Conservation (phyloP, 1,139 yeast genomes). For the Hansenula sp. region DNA sequence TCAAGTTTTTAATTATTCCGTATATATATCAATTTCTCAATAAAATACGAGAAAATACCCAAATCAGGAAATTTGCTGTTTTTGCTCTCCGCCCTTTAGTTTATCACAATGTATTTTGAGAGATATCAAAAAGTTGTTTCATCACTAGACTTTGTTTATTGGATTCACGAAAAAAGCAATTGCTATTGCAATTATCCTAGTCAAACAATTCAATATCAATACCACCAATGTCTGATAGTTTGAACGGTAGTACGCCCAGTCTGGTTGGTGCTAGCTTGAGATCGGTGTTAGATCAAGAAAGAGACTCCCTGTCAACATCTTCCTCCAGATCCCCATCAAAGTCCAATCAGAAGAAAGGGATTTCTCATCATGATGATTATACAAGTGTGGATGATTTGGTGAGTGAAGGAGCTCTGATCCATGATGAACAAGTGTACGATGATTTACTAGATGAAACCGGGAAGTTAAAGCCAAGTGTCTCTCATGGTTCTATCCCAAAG, state of each 20-base stretch:
- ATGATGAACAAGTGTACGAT: conserved; percentile 50
- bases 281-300: conserved; percentile 14
- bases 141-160: not conserved
- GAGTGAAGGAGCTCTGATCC: conserved; percentile 56
- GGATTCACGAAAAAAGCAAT: not conserved
- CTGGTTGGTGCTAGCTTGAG: conserved; percentile 20
- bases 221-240: not conserved
- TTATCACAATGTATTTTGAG: not conserved
- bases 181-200: not conserved
- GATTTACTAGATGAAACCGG: conserved; percentile 49
- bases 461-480: conserved; percentile 32
- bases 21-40: not conserved
- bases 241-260: conserved; percentile 10
- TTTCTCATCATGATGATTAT: conserved; percentile 11
- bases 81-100: not conserved
- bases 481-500: conserved; percentile 9
- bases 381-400: conserved; percentile 53
- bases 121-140: not conserved
- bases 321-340: conserved; percentile 13
- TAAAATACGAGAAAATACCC: not conserved
- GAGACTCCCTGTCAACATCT: not conserved
- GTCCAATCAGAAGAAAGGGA: conserved; percentile 6
- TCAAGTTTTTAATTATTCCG: not conserved
- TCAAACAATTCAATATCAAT: not conserved
- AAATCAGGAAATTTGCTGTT: not conserved